Base-by-base conservation (phyloP, 768 basidiomycete species). In the Floccularia luteovirens region DNA sequence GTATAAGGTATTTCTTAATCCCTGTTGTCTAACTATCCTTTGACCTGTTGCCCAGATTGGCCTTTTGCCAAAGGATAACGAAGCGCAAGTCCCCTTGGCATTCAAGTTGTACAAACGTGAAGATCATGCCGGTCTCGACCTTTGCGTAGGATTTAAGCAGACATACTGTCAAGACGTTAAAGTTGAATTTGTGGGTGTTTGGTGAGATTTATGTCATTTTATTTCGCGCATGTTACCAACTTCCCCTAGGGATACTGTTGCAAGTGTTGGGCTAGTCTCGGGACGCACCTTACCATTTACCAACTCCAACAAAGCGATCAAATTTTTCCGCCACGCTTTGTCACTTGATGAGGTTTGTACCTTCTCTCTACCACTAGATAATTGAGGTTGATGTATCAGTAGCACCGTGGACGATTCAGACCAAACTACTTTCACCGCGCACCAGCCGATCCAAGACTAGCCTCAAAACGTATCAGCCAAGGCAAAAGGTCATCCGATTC, bases 101-200 rank as follows among this genome's bases (percentile, higher is more conserved):
- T 91, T 81, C 59, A 75, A 77, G 48, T 64, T 87, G 45, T 91
- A 79, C 56, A 73, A 65, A 48, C 65, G 70, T 3, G 68, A 63
- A 20, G 75, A 77, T 47, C 48, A 59, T 14, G 55, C 54, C 1
- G 70, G 73, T 3, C 38, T 69, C 5, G 39, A 58, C 17, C 57
- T 84, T 10, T 74, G 75, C 10, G 67, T 69, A 2, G 79, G 80
- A 7, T 91, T 86, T 59, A 90, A 88, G 59, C 53, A 66, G 45
- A 82, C 80, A 0, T 90, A 85, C 53, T 82, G 77, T 38, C 72
- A 66, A 24, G 56, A 62, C n/a, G 81, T 89, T 5, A 60, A 67
- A 14, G 68, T 90, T n/a, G 82, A 88, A 11, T 90, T 90, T 39
- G 57, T 91, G 34, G 88, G 88, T 1, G 78, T 86, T 34, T 90